Evolutionary conservation across 2,329 filamentous ascomycete species (phyloP), one percentile per base, ranked within the genome.

Genomic region (Onygenales sp.): DNA sequence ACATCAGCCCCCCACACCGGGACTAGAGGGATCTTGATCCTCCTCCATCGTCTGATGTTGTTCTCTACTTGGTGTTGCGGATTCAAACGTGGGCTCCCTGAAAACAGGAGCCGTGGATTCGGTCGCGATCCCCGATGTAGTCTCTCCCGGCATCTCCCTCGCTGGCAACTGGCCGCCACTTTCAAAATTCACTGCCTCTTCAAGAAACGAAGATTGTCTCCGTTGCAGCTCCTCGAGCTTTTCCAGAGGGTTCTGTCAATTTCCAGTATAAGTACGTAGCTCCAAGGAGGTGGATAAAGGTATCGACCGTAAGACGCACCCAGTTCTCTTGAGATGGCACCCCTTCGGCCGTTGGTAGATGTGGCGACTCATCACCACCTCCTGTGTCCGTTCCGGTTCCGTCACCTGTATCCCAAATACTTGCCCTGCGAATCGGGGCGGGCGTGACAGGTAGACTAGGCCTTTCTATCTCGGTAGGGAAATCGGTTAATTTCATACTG

Each of bases 361-460:
- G 21, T 27, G 21, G 21, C 5, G 21, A 27, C 21, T 27, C 75
- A 58, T 77, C 78, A 58, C 75, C 71, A 35, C 38, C 36, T 11
- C 53, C 55, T 35, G 38, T 35, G 11, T 51, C 44, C 33, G 8
- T 17, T 31, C 31, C 50, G 32, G 49, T 31, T 39, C 75, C 75
- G 55, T 81, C 75, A 55, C 81, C 80, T 31, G 75, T 74, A 50
- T 80, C 83, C 85, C 84, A 89, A 67, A 86, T 87, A 50, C 74
- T 84, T 36, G 79, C 75, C 61, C 86, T 78, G 58, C 81, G 44
- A 61, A 92, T 79, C 13, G 90, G 89, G 11, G 89, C 89, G 1
- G 91, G 91, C 8, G 91, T 96, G 38, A 95, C 91, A 5, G 92
- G 90, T 55, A 96, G 77, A 68, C 89, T 95, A 49, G 90, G 90